Percentiles rank a stretch among this genome's conserved stretches.
phyloP scores from a whole-genome alignment of 2,329 filamentous ascomycete species.

The Trichoderma koningiopsis region DNA sequence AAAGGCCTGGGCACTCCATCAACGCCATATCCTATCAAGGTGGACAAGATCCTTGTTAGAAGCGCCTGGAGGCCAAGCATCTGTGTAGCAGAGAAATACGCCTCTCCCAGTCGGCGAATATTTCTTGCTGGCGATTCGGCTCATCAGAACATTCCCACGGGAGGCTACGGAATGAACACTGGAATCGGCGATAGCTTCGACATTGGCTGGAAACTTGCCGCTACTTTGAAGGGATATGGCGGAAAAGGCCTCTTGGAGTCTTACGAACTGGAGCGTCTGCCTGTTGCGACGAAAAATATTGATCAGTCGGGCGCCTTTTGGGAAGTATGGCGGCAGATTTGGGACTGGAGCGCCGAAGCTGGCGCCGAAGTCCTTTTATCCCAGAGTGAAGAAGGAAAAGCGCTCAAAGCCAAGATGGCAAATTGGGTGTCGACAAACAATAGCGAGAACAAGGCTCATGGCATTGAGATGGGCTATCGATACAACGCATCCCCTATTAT shows the following conservation, averaged over 20 bases:
- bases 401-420: neutral
- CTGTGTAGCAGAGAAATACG: slow-evolving; percentile 32
- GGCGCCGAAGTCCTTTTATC: neutral
- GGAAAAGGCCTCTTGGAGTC: slow-evolving; percentile 29
- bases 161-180: slow-evolving; percentile 44
- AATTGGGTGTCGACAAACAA: slow-evolving; percentile 26
- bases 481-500: slow-evolving; percentile 25
- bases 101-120: slow-evolving; percentile 39
- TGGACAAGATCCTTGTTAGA: slow-evolving; percentile 32
- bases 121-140: slow-evolving; percentile 41
- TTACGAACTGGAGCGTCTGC: slow-evolving; percentile 33
- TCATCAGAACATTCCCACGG: slow-evolving; percentile 40
- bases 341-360: neutral
- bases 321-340: neutral
- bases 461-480: slow-evolving; percentile 36
- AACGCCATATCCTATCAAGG: slow-evolving; percentile 23
- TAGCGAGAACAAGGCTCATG: slow-evolving; percentile 34
- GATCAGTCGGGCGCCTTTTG: slow-evolving; percentile 24
- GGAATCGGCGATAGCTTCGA: slow-evolving; percentile 41
- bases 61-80: slow-evolving; percentile 31
- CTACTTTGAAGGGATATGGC: slow-evolving; percentile 30
- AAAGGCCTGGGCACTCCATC: neutral
- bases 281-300: slow-evolving; percentile 28
- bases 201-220: slow-evolving; percentile 41
- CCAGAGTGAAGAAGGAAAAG: neutral